Evolutionary conservation across 768 basidiomycete species (phyloP).

Genomic region (Gautieria morchelliformis): DNA sequence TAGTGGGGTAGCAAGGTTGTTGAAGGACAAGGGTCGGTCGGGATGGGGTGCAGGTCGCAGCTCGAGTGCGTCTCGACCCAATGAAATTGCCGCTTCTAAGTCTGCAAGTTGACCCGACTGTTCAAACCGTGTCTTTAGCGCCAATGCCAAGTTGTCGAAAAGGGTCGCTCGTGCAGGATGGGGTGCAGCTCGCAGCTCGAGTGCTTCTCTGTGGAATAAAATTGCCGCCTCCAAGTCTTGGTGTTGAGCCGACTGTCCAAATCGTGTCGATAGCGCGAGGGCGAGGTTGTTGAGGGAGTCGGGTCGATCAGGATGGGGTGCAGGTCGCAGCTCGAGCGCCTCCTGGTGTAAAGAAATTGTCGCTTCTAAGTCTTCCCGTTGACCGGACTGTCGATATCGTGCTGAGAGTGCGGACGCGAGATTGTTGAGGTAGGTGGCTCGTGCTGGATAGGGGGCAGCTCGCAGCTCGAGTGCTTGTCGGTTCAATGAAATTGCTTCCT

Average conservation of each 20-base stretch:
- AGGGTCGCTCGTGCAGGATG: slow-evolving; percentile 9
- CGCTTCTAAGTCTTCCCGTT: slow-evolving; percentile 16
- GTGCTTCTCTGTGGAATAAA: neutral
- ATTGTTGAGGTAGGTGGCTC: slow-evolving; percentile 7
- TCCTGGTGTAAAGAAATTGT: slow-evolving; percentile 18
- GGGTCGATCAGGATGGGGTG: slow-evolving; percentile 13
- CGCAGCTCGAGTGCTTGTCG: slow-evolving; percentile 7
- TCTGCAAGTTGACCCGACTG: slow-evolving; percentile 19
- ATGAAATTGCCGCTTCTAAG: slow-evolving; percentile 19
- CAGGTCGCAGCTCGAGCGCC: slow-evolving; percentile 2
- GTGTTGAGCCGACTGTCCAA: slow-evolving; percentile 15
- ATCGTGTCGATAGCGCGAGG: slow-evolving; percentile 19
- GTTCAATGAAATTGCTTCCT: slow-evolving; percentile 14
- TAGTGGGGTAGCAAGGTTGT: slow-evolving; percentile 21
- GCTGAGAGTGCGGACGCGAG: slow-evolving; percentile 13
- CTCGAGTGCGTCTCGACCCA: slow-evolving; percentile 10
- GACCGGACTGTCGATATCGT: slow-evolving; percentile 19
- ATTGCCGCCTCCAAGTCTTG: slow-evolving; percentile 24
- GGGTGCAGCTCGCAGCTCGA: slow-evolving; percentile 11
- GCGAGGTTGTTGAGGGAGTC: slow-evolving; percentile 19
- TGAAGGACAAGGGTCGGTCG: slow-evolving; percentile 11
- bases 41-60: slow-evolving; percentile 9
- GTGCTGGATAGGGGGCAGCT: slow-evolving; percentile 9
- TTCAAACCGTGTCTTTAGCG: slow-evolving; percentile 15
- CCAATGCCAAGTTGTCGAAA: slow-evolving; percentile 11